Conservation (phyloP, 2,329 filamentous ascomycete species). For the Calonectria crousiana region DNA sequence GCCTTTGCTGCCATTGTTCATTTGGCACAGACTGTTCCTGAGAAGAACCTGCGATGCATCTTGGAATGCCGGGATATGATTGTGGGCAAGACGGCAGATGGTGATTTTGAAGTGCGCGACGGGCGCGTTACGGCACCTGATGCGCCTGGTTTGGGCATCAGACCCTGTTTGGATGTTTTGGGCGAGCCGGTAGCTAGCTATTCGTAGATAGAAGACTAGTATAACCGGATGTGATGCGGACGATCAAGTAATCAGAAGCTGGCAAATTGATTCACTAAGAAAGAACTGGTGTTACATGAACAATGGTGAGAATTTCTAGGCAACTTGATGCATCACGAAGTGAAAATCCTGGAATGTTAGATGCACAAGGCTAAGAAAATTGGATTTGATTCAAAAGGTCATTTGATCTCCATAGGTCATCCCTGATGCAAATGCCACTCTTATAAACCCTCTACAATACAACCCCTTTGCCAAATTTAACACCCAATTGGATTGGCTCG, state of each 20-base stretch:
- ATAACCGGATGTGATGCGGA: neutral
- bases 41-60: conserved; percentile 30
- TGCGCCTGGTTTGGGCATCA: conserved; percentile 29
- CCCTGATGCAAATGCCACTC: too few species aligned
- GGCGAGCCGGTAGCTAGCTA: conserved; percentile 34
- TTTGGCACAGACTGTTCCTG: conserved; percentile 32
- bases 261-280: neutral
- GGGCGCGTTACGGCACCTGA: conserved; percentile 28
- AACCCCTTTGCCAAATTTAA: too few species aligned
- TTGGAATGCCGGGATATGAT: conserved; percentile 34
- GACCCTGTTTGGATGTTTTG: conserved; percentile 31
- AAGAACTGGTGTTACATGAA: neutral
- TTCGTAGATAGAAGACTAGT: neutral
- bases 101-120: conserved; percentile 30
- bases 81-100: conserved; percentile 31
- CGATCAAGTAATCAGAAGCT: neutral
- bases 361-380: too few species aligned
- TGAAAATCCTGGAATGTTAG: too few species aligned
- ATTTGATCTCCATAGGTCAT: too few species aligned
- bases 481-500: too few species aligned
- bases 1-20: conserved; percentile 35
- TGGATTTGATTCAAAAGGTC: too few species aligned
- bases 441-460: too few species aligned
- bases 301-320: neutral
- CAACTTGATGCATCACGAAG: too few species aligned